These are phyloP conservation scores for Cenchrus purpureus DNA, from an alignment of 176 grass and related monocot genomes.

Conservation along the genomic window DNA sequence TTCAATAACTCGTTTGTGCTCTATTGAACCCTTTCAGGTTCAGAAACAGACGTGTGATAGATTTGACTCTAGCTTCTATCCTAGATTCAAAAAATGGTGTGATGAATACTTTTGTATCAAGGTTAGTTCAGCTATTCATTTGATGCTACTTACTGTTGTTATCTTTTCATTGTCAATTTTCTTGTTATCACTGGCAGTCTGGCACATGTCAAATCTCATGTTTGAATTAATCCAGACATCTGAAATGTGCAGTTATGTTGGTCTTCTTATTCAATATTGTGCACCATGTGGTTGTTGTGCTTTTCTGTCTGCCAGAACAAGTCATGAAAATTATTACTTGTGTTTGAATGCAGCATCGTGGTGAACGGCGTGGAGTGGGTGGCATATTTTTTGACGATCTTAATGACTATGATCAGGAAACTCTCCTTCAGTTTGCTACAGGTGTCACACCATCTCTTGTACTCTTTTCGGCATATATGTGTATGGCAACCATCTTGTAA, in stretches of 20 bases:
- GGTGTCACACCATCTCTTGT: slow-evolving; percentile 43
- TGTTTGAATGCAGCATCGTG: slow-evolving; percentile 66
- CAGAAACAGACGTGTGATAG: slow-evolving; percentile 87
- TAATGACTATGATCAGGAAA: slow-evolving; percentile 93
- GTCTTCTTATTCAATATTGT: neutral
- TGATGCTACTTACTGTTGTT: neutral
- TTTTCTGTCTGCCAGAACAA: neutral
- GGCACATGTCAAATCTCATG: neutral
- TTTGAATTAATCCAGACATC: neutral
- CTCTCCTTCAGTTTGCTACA: slow-evolving; percentile 86
- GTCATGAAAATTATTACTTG: slow-evolving; percentile 8
- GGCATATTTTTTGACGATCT: slow-evolving; percentile 99
- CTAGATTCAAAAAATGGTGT: slow-evolving; percentile 98
- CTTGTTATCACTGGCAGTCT: too few species aligned
- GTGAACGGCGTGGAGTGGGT: slow-evolving; percentile 83
- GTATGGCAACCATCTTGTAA: neutral
- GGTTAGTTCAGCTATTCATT: slow-evolving; percentile 42
- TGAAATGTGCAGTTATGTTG: slow-evolving; percentile 3
- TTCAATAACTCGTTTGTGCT: neutral
- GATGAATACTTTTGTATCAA: slow-evolving; percentile 99
- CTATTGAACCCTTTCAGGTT: slow-evolving; percentile 48
- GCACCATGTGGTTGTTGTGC: neutral
- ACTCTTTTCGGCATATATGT: neutral
- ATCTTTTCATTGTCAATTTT: slow-evolving; percentile 1
- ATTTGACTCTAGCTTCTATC: slow-evolving; percentile 83